Evolutionary conservation across 169 alveolate genomes (phyloP).

Genomic region (Eimeria nieschulzi): DNA sequence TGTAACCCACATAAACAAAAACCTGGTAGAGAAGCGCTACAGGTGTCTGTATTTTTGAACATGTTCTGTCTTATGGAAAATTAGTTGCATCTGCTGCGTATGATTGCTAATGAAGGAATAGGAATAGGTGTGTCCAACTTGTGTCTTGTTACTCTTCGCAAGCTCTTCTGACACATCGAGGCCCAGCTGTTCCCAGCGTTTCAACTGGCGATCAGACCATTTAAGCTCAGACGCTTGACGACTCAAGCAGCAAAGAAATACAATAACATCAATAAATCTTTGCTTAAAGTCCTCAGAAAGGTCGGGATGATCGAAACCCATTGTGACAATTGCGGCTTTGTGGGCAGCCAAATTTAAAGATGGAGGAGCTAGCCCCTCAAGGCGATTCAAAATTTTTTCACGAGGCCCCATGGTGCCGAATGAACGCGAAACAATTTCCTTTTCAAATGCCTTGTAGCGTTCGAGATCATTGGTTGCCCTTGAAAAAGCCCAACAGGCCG

Average conservation of each 20-base stretch:
- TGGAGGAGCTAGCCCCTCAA: neutral
- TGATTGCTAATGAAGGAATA: neutral
- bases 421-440: neutral
- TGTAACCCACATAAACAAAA: neutral
- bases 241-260: constrained; percentile 19
- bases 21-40: too few species aligned
- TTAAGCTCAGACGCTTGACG: neutral
- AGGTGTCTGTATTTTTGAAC: too few species aligned
- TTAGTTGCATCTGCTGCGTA: too few species aligned
- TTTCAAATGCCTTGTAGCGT: neutral
- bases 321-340: neutral
- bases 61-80: too few species aligned
- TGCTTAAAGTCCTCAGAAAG: neutral
- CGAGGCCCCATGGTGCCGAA: neutral
- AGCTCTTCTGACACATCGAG: constrained; percentile 22
- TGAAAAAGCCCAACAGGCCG: constrained; percentile 6
- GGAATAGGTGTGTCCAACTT: neutral
- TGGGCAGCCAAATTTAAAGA: neutral
- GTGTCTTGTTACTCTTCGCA: neutral
- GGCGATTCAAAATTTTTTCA: neutral
- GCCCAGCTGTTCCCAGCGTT: neutral
- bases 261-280: neutral
- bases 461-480: neutral
- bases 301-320: neutral
- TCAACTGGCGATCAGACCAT: neutral